Conservation (phyloP, 2,329 filamentous ascomycete species). For the Penicillium sp. region DNA sequence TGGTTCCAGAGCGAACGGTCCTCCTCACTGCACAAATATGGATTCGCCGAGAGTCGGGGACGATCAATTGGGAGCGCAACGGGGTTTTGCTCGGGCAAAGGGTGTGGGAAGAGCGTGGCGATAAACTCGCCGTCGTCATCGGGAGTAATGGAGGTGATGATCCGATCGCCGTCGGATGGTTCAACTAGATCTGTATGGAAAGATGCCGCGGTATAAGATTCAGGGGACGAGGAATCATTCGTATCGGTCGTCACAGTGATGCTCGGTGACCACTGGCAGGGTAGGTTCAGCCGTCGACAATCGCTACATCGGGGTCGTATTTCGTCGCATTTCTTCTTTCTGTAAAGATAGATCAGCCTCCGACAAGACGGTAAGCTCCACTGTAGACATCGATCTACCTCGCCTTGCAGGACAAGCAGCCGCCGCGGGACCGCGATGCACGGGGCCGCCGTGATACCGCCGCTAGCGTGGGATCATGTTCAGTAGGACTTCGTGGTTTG, state of each 20-base stretch:
- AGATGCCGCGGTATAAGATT: neutral
- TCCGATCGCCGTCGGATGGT: constrained; percentile 14
- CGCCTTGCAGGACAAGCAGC: constrained; percentile 32
- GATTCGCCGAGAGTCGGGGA: constrained; percentile 21
- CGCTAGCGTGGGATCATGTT: constrained; percentile 1
- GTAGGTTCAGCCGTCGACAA: constrained; percentile 30
- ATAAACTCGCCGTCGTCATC: constrained; percentile 24
- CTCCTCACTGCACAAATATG: constrained; percentile 28
- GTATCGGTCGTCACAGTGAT: constrained; percentile 1
- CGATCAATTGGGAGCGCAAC: constrained; percentile 9
- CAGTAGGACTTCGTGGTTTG: constrained; percentile 18
- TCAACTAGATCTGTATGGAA: constrained; percentile 2
- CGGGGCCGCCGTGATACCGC: constrained; percentile 21
- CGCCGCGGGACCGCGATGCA: constrained; percentile 30
- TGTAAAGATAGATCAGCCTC: constrained; percentile 11
- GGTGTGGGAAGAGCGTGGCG: constrained; percentile 21
- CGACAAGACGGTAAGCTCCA: constrained; percentile 3
- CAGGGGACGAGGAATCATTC: constrained; percentile 1
- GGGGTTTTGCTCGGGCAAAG: constrained; percentile 9
- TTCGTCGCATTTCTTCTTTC: constrained; percentile 33
- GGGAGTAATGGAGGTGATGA: constrained; percentile 10
- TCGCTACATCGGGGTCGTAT: constrained; percentile 29
- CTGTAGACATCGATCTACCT: constrained; percentile 18
- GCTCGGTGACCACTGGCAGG: constrained; percentile 22
- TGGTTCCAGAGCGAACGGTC: constrained; percentile 35